Percentiles rank a stretch among this genome's conserved stretches.
phyloP scores from a whole-genome alignment of 2,329 filamentous ascomycete species.

The Chaetomium strumarium region DNA sequence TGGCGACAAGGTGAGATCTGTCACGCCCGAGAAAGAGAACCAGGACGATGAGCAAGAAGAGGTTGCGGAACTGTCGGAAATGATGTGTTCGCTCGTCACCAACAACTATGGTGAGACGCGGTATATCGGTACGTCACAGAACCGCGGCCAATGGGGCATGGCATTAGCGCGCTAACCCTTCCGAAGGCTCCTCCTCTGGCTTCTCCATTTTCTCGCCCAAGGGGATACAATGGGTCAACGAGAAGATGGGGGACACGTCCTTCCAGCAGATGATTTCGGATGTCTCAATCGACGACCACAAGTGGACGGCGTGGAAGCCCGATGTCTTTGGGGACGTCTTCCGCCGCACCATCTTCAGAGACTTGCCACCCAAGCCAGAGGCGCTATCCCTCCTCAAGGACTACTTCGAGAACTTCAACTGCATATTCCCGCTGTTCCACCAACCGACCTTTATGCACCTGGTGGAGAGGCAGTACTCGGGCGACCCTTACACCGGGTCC shows the following conservation, averaged over 20 bases:
- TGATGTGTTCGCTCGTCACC: conserved; percentile 98
- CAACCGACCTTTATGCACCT: conserved; percentile 98
- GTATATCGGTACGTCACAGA: conserved; percentile 70
- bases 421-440: conserved; percentile 96
- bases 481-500: conserved; percentile 87
- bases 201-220: conserved; percentile 99
- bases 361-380: conserved; percentile 78
- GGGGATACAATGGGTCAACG: conserved; percentile 96
- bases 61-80: conserved; percentile 84
- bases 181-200: conserved; percentile 83
- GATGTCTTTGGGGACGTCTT: conserved; percentile 94
- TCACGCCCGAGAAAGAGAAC: conserved; percentile 34
- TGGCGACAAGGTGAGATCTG: conserved; percentile 35
- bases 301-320: conserved; percentile 98
- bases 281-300: conserved; percentile 86
- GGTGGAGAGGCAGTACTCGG: conserved; percentile 87
- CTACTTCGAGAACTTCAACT: conserved; percentile 98
- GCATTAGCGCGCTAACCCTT: background rate
- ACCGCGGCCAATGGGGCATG: conserved; percentile 3
- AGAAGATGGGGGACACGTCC: conserved; percentile 91
- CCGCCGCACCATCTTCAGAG: conserved; percentile 74
- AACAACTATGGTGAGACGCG: conserved; percentile 91
- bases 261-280: conserved; percentile 94
- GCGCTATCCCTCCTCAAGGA: conserved; percentile 83
- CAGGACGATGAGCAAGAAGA: conserved; percentile 62